Conservation (phyloP, 2,329 filamentous ascomycete species). For the Aspergillus sp. region DNA sequence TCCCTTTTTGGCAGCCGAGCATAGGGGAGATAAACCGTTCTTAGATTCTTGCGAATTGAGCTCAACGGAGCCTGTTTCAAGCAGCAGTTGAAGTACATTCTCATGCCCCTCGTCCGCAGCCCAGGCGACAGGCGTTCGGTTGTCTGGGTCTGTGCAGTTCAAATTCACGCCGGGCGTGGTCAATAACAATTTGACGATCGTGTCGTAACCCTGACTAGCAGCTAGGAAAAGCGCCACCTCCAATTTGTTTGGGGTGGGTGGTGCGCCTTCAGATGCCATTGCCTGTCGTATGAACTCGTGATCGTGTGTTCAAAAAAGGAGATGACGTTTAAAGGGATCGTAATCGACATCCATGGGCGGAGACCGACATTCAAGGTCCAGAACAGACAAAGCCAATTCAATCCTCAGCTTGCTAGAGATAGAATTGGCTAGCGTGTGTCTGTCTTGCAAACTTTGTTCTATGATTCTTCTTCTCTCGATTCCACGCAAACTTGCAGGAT, state of each 20-base stretch:
- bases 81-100: slow-evolving; percentile 20
- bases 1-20: slow-evolving; percentile 17
- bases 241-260: slow-evolving; percentile 20
- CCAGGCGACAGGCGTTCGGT: slow-evolving; percentile 22
- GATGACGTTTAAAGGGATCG: neutral
- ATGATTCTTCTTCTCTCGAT: neutral
- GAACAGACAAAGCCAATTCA: neutral
- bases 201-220: slow-evolving; percentile 24
- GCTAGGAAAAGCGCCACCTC: slow-evolving; percentile 25
- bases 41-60: slow-evolving; percentile 14
- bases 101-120: slow-evolving; percentile 25
- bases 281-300: neutral
- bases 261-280: slow-evolving; percentile 11
- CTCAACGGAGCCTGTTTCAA: slow-evolving; percentile 17
- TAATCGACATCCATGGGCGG: slow-evolving; percentile 7
- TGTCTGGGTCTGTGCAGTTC: slow-evolving; percentile 18
- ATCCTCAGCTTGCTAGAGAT: slow-evolving; percentile 1
- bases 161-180: slow-evolving; percentile 22
- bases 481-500: slow-evolving; percentile 3
- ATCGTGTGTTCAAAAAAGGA: neutral
- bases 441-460: slow-evolving; percentile 6
- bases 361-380: slow-evolving; percentile 3
- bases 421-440: slow-evolving; percentile 5
- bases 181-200: slow-evolving; percentile 23
- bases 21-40: slow-evolving; percentile 17